phyloP scores from a whole-genome alignment of 1,139 yeast species.

The Hanseniaspora uvarum region DNA sequence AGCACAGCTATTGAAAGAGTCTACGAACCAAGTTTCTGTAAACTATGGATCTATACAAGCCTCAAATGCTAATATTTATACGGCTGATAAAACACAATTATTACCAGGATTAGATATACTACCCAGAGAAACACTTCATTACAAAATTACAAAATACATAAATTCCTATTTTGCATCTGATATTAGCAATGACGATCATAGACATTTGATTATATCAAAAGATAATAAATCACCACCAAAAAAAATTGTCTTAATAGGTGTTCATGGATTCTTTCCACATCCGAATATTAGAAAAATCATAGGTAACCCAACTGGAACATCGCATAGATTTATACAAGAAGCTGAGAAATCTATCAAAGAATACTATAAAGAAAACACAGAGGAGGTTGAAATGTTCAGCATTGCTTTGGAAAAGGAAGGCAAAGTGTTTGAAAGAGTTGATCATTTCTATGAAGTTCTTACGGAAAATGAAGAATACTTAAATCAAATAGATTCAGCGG shows the following conservation, averaged over 20 bases:
- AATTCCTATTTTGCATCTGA: not conserved
- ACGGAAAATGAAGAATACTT: slow-evolving; percentile 44
- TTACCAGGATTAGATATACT: slow-evolving; percentile 5
- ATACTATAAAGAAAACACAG: slow-evolving; percentile 46
- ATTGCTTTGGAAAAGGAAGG: slow-evolving; percentile 93
- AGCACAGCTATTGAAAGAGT: slow-evolving; percentile 4
- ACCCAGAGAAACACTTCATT: not conserved
- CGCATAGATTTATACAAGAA: slow-evolving; percentile 73
- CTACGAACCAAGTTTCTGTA: slow-evolving; percentile 4
- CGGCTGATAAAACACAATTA: slow-evolving; percentile 5
- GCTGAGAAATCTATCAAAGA: slow-evolving; percentile 67
- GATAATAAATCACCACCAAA: slow-evolving; percentile 25
- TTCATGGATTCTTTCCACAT: slow-evolving; percentile 92
- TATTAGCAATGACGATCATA: slow-evolving; percentile 22
- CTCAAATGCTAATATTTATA: slow-evolving; percentile 1
- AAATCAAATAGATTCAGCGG: slow-evolving; percentile 62
- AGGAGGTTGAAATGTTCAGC: slow-evolving; percentile 61
- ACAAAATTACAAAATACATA: not conserved
- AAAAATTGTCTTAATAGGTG: slow-evolving; percentile 72
- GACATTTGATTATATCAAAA: slow-evolving; percentile 61
- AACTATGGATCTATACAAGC: not conserved
- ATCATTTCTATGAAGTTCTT: slow-evolving; percentile 63
- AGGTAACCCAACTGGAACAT: slow-evolving; percentile 91
- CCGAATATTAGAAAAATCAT: slow-evolving; percentile 71
- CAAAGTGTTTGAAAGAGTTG: slow-evolving; percentile 73